Base-by-base conservation (phyloP, 2,329 filamentous ascomycete genomes). In the Cladosporium sp. region DNA sequence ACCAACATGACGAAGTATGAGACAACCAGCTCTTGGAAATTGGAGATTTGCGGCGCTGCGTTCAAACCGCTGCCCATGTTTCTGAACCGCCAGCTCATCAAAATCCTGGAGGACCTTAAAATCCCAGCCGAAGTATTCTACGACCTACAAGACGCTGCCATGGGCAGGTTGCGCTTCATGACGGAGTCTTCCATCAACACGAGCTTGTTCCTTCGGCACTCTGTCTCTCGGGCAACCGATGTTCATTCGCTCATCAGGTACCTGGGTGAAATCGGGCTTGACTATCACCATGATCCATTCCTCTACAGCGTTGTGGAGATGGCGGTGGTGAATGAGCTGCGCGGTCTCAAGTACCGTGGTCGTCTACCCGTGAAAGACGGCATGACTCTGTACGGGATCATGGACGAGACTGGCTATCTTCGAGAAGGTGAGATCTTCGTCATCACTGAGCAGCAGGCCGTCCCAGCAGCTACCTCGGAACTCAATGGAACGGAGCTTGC, bases 1-100 rank as follows among this genome's bases (percentile, higher is more conserved):
- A 70, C 75, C 1, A 92, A 87, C 4, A 95, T 95, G 89, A 75
- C 80, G 52, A 95, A 95, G 61, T 95, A 93, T 58, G 65, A 76
- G 1, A 83, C 81, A 48, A 62, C 71, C 0, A 75, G 79, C 37
- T 70, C 65, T 2, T 66, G 65, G 4, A 77, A 85, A 46, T 73
- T 92, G 1, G 87, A 86, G 55, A 87, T 90, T 42, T 91, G 86
- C 62, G 86, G 85, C 43, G 77, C 81, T 40, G 83, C 82, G 0
- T 82, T 81, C 35, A 81, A 77, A 46, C 84, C 87, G 0, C 76
- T 92, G 6, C 80, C 80, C 0, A 75, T 91, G 59, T 80, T 83
- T 14, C 76, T 95, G 1, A 95, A 95, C 62, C 82, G 86, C 1
- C 87, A 88, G 58, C 75, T 91, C 56, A 89, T 95, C 70, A 95